These are phyloP conservation scores for Cercospora sp. DNA, from an alignment of 2,329 filamentous ascomycete genomes.

Conservation along the genomic window DNA sequence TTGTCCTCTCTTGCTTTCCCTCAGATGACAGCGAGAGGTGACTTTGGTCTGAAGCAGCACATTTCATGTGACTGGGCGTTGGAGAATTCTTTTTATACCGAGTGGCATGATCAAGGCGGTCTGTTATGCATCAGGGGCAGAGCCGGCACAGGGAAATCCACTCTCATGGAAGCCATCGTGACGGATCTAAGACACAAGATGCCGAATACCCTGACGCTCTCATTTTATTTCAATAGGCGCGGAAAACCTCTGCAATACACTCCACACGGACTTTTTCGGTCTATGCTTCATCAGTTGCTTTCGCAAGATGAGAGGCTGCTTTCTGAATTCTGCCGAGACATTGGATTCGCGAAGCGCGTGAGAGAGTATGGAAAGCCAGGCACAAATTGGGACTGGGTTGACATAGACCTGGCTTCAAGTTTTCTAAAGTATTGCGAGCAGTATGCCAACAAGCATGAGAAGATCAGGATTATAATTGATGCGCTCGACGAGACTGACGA, in stretches of 20 bases:
- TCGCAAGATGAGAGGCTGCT: not conserved
- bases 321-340: not conserved
- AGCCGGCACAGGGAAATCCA: not conserved
- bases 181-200: not conserved
- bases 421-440: not conserved
- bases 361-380: not conserved
- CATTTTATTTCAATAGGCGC: not conserved
- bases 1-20: not conserved
- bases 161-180: not conserved
- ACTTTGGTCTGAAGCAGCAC: not conserved
- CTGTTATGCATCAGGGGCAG: not conserved
- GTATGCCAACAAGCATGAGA: not conserved
- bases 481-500: not conserved
- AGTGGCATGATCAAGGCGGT: not conserved
- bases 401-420: not conserved
- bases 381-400: not conserved
- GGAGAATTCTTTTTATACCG: not conserved
- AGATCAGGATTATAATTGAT: not conserved
- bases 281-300: not conserved
- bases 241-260: not conserved
- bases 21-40: not conserved
- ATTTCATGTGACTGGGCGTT: not conserved
- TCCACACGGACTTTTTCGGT: not conserved
- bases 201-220: not conserved
- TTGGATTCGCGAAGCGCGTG: not conserved